phyloP scores from a whole-genome alignment of 1,284 basidiomycete species.

The Sanghuangporus weigelae region DNA sequence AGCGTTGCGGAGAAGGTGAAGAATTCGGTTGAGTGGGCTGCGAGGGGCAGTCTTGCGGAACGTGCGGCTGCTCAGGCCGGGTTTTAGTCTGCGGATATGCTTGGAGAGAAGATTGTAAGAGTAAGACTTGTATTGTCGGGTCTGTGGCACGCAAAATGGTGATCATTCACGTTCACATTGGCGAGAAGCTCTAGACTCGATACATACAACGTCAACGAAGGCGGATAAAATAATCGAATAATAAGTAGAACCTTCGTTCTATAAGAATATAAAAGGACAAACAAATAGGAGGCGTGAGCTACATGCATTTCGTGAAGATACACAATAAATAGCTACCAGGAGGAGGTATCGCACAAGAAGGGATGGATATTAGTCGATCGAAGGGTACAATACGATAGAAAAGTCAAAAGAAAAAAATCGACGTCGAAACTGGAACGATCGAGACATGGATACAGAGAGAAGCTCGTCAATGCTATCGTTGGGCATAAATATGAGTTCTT shows the following conservation, averaged over 20 bases:
- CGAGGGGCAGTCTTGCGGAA: conserved; percentile 70
- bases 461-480: neutral
- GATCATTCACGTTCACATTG: neutral
- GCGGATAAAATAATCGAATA: too few species aligned
- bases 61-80: conserved; percentile 63
- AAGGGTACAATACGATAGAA: neutral
- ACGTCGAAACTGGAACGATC: neutral
- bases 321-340: neutral
- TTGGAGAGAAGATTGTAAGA: neutral
- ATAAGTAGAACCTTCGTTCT: too few species aligned
- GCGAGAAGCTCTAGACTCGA: neutral
- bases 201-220: neutral
- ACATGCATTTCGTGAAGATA: neutral
- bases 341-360: too few species aligned
- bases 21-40: conserved; percentile 56
- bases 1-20: conserved; percentile 22
- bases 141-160: neutral
- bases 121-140: neutral
- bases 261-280: too few species aligned
- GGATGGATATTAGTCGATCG: too few species aligned
- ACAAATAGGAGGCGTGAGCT: too few species aligned
- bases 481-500: neutral
- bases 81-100: conserved; percentile 32
- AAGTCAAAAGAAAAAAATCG: neutral
- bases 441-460: neutral